Evolutionary conservation across 2,329 filamentous ascomycete genomes (phyloP), one percentile per base, ranked within the genome.

Genomic region (Hyphodiscus sp.): DNA sequence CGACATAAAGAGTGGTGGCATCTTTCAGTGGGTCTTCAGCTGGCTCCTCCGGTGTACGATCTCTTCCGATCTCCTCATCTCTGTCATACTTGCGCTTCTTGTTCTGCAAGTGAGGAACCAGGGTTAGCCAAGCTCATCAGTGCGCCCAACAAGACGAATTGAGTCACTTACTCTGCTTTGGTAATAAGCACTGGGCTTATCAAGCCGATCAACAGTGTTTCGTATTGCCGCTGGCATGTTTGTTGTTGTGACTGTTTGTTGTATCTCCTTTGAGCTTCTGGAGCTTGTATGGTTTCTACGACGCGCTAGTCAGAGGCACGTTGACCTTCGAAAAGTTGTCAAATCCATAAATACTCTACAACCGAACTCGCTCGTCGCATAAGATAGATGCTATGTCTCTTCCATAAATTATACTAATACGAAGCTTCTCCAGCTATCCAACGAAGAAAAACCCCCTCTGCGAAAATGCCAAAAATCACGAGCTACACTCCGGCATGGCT

Each of bases 1-100:
- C 94, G 46, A 99, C 92, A 68, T 99, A 99, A 69, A 99, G 88
- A 0, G 94, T 99, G 9, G 92, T 91, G 42, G 94, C 91, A 69
- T 94, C 79, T 60, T 82, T 87, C 55, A 99, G 77, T 58, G 90
- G 89, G 61, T 96, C 90, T 56, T 89, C 85, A 41, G 67, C 68
- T 45, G 81, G 73, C 42, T 86, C 82, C 51, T 82, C 76, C 20
- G 69, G 66, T 51, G 73, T 71, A 50, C 64, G 68, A 41, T 67
- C 67, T 58, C 70, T 74, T 29, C 73, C 73, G 45, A 78, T 76
- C 38, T 80, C 76, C 44, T 79, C 78, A 49, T 83, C 78, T 6
- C 78, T 80, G 45, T 74, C 74, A 54, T 77, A 71, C 50, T 72
- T 71, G 49, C 69, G 70, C 56, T 83, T 79, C 63, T 79, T 78